Evolutionary conservation across 2,329 filamentous ascomycete species (phyloP).

Genomic region (Pseudocercospora pini-densiflorae): DNA sequence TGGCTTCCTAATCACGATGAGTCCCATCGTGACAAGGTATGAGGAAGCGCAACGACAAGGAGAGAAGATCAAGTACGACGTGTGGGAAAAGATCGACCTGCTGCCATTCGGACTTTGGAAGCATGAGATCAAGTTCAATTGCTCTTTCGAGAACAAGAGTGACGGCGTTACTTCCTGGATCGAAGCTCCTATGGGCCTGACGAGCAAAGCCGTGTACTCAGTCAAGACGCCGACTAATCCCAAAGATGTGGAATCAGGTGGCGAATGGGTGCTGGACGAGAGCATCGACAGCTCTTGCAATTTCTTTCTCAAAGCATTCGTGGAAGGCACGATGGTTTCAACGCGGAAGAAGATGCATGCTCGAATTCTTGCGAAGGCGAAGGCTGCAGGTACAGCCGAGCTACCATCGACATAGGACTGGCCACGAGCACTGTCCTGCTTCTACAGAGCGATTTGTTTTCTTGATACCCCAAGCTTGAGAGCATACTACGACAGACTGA

Average conservation of each 20-base stretch:
- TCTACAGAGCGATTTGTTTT: background rate
- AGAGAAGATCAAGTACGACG: slow-evolving; percentile 20
- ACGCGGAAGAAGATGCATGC: slow-evolving; percentile 9
- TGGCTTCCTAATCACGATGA: slow-evolving; percentile 25
- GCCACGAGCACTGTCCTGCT: background rate
- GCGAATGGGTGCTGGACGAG: slow-evolving; percentile 1
- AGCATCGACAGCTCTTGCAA: slow-evolving; percentile 10
- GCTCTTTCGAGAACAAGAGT: slow-evolving; percentile 19
- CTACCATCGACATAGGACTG: background rate
- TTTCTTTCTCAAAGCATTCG: slow-evolving; percentile 5
- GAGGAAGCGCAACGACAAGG: slow-evolving; percentile 9
- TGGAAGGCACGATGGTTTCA: background rate
- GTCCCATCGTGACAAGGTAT: slow-evolving; percentile 25
- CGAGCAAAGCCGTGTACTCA: slow-evolving; percentile 4
- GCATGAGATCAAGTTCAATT: slow-evolving; percentile 26
- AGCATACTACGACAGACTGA: background rate
- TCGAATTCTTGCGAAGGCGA: slow-evolving; percentile 7
- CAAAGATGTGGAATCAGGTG: background rate
- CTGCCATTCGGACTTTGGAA: slow-evolving; percentile 27
- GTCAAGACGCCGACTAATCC: background rate
- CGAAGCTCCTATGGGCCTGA: background rate
- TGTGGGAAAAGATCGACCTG: slow-evolving; percentile 26
- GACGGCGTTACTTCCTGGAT: slow-evolving; percentile 18
- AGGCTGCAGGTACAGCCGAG: background rate
- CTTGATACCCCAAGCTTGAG: background rate